Base-by-base conservation (phyloP, 441 rosid genomes). In the Manihot esculenta region DNA sequence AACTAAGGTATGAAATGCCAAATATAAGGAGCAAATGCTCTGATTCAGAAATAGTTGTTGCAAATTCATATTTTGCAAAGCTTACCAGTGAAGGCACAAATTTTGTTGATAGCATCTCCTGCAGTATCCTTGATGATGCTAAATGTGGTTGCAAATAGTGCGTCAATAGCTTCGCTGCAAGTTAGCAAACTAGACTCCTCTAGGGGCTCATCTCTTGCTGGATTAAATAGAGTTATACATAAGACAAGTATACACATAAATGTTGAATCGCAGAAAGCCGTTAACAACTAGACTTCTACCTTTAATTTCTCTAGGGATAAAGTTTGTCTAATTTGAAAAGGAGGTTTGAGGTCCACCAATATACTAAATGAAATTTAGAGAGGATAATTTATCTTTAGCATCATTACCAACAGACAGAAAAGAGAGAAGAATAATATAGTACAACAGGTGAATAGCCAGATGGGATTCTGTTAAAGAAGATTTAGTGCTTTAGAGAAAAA, bases 61-160 rank as follows among this genome's bases (percentile, higher is more conserved):
- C 3, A 44, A 23, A 48, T 56, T 30, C 58, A 69, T 65, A 70
- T 50, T n/a, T 60, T 67, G 17, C 71, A 50, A n/a, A 66, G 69
- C 90, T 84, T 83, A 96, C 99, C 99, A 74, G 85, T 76, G 50
- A 93, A 81, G 74, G 83, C 89, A 42, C 91, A 88, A 70, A 90
- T 79, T 78, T 76, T 90, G 78, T 74, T 80, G 75, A 90, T 86
- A 61, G 86, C 86, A 73, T 75, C 81, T 49, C 72, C 75, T 42
- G 88, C 77, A 72, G 94, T 84, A 61, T 96, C 97, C 84, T 73
- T 81, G 69, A 96, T 89, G 79, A 88, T 79, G 82, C 82, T 77
- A 61, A 89, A 88, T 64, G 99, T 89, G 73, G 97, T 89, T 33
- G 86, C 76, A 82, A 96, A 93, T 59, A 96, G 86, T 68, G 92